These are phyloP conservation scores for Xylariomycetidae sp. DNA, from an alignment of 2,329 filamentous ascomycete genomes.

Conservation along the genomic window DNA sequence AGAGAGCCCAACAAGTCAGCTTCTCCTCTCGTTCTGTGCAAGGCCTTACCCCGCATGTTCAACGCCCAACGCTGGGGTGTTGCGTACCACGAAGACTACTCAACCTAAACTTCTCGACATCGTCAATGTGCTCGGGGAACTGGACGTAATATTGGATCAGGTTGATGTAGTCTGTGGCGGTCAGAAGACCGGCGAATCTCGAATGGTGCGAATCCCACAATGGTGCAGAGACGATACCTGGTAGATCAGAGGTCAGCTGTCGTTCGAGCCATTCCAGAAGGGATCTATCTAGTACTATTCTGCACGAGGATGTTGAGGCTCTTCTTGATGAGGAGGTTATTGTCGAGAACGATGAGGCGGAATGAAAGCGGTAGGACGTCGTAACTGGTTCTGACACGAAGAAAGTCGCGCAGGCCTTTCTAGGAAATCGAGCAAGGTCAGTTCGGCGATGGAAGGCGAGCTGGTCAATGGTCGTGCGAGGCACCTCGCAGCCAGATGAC, in stretches of 20 bases:
- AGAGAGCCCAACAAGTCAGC: conserved; percentile 4
- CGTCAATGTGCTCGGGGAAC: conserved; percentile 81
- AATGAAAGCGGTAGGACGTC: conserved; percentile 96
- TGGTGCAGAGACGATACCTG: conserved; percentile 95
- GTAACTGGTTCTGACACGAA: conserved; percentile 94
- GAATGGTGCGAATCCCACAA: conserved; percentile 94
- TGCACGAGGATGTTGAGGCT: conserved; percentile 92
- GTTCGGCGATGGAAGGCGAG: too few relatives aligned
- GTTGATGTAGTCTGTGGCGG: conserved; percentile 96
- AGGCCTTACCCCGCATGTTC: conserved; percentile 9
- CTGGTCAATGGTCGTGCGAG: conserved; percentile 14
- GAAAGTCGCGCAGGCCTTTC: conserved; percentile 90
- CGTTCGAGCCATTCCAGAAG: conserved; percentile 1
- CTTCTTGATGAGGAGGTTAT: conserved; percentile 91
- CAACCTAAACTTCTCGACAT: conserved; percentile 90
- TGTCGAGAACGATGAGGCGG: conserved; percentile 93
- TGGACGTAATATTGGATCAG: conserved; percentile 99
- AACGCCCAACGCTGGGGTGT: conserved; percentile 7
- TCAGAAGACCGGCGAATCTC: conserved; percentile 89
- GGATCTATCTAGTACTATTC: conserved; percentile 60
- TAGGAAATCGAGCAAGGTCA: conserved; percentile 41
- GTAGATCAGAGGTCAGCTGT: conserved; percentile 9
- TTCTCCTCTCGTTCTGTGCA: conserved; percentile 1
- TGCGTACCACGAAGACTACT: conserved; percentile 80
- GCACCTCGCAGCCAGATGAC: too few relatives aligned